These are phyloP conservation scores for Trematosphaeria pertusa DNA, from an alignment of 2,329 filamentous ascomycete genomes.

Conservation along the genomic window DNA sequence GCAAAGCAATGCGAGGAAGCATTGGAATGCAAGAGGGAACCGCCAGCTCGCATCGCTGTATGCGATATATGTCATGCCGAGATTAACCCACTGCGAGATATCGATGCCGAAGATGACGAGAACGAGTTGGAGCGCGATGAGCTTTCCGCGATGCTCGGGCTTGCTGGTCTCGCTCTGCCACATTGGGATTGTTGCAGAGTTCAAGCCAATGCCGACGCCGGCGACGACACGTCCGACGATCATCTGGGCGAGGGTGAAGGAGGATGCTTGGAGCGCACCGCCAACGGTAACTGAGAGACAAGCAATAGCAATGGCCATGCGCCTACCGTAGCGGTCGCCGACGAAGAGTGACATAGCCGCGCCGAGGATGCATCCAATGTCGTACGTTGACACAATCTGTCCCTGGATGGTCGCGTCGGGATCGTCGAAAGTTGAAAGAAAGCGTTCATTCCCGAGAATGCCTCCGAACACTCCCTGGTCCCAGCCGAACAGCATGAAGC, in stretches of 20 bases:
- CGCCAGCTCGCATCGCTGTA: too few species aligned
- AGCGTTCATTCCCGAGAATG: conserved; percentile 1
- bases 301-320: not conserved
- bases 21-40: too few species aligned
- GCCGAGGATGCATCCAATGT: not conserved
- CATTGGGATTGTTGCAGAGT: conserved; percentile 73
- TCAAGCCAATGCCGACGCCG: conserved; percentile 70
- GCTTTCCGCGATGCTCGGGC: conserved; percentile 69
- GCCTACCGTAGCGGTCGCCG: not conserved
- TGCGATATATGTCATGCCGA: too few species aligned
- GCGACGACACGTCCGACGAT: conserved; percentile 62
- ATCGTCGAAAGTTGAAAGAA: not conserved
- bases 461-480: conserved; percentile 2
- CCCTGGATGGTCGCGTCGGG: not conserved
- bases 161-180: conserved; percentile 73
- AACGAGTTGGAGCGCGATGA: conserved; percentile 73
- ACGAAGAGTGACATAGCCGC: not conserved
- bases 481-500: too few species aligned
- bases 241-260: conserved; percentile 67
- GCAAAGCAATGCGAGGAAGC: conserved; percentile 60
- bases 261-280: conserved; percentile 68
- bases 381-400: not conserved
- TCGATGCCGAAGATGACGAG: conserved; percentile 74
- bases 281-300: conserved; percentile 44
- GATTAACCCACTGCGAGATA: too few species aligned